Evolutionary conservation across 345 rosid species (phyloP).

Genomic region (Pistacia atlantica): DNA sequence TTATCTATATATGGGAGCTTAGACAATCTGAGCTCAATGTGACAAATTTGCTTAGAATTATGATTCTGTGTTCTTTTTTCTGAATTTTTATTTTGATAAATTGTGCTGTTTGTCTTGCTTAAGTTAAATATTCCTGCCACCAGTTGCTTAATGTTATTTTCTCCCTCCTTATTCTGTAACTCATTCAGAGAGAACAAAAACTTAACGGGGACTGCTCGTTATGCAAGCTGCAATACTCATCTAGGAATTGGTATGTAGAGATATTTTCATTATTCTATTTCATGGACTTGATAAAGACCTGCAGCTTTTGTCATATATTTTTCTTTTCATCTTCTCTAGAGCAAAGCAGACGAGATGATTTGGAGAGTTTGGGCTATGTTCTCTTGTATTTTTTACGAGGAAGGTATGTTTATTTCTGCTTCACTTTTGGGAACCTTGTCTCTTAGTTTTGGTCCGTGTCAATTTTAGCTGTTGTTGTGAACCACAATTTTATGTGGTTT

Average conservation of each 20-base stretch:
- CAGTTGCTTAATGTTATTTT: not conserved
- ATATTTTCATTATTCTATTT: slow-evolving; percentile 5
- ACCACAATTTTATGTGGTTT: slow-evolving; percentile 1
- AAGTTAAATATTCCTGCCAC: not conserved
- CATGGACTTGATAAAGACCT: too few species aligned
- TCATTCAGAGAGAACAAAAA: slow-evolving; percentile 55
- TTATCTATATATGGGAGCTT: too few species aligned
- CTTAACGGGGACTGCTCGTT: slow-evolving; percentile 61
- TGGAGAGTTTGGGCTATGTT: slow-evolving; percentile 59
- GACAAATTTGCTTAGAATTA: too few species aligned
- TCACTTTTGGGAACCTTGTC: not conserved
- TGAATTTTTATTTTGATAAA: not conserved
- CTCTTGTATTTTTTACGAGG: slow-evolving; percentile 55
- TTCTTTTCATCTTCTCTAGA: slow-evolving; percentile 28
- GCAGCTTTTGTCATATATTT: not conserved
- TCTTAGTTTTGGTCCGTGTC: not conserved
- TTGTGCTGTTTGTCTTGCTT: not conserved
- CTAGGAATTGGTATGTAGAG: slow-evolving; percentile 52
- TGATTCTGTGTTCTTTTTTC: not conserved
- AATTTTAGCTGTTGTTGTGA: not conserved
- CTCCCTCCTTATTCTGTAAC: not conserved
- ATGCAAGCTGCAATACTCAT: slow-evolving; percentile 64
- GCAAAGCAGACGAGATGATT: slow-evolving; percentile 60
- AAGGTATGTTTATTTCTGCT: slow-evolving; percentile 33
- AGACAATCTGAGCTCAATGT: too few species aligned